Evolutionary conservation across 164 flowering plant genomes (phyloP).

Genomic region (Vitis rotundifolia): DNA sequence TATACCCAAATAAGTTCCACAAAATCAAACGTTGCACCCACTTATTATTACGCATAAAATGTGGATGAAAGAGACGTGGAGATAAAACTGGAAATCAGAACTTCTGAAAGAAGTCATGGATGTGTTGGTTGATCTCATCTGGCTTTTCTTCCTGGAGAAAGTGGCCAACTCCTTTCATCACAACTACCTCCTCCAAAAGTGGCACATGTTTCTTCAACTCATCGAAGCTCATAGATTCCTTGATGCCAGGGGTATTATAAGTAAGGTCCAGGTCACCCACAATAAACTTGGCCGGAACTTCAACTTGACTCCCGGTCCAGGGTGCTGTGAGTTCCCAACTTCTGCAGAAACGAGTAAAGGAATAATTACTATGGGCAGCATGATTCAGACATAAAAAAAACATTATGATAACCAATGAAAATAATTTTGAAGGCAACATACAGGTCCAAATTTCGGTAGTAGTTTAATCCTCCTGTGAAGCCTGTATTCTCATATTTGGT

Average conservation of each 20-base stretch:
- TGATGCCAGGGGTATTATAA: conserved; percentile 33
- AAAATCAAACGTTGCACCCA: too few species aligned
- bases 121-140: conserved; percentile 50
- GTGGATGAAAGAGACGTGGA: background rate
- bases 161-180: conserved; percentile 63
- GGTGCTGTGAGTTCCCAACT: conserved; percentile 66
- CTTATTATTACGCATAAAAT: background rate
- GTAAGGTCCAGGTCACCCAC: conserved; percentile 60
- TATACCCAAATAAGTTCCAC: too few species aligned
- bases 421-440: conserved; percentile 10
- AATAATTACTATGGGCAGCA: too few species aligned
- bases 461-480: conserved; percentile 44
- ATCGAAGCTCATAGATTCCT: conserved; percentile 50
- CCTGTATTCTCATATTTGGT: conserved; percentile 39
- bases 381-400: too few species aligned
- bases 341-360: conserved; percentile 27
- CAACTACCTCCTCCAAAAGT: conserved; percentile 50
- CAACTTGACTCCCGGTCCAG: conserved; percentile 54
- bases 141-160: conserved; percentile 57
- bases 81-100: conserved; percentile 20
- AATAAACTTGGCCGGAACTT: conserved; percentile 60
- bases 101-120: conserved; percentile 43
- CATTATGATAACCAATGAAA: too few species aligned
- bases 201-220: conserved; percentile 61
- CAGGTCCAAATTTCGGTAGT: conserved; percentile 35